These are phyloP conservation scores for Syncephalastrum racemosum DNA, from an alignment of 371 early-diverging fungal genomes.

Conservation along the genomic window DNA sequence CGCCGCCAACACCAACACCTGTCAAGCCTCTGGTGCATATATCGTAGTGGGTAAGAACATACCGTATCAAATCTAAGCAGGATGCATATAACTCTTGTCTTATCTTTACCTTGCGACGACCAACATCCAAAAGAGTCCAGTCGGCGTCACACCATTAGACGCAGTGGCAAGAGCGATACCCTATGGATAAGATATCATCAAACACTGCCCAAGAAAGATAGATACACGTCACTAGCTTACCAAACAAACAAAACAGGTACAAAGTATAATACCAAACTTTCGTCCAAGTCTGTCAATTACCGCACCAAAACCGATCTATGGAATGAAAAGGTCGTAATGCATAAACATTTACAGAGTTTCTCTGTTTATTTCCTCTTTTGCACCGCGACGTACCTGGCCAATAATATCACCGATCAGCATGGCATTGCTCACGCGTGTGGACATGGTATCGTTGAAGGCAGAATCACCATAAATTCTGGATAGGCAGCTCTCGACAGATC, in stretches of 20 bases:
- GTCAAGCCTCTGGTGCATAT: conserved; percentile 31
- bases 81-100: no score
- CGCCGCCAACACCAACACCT: conserved; percentile 51
- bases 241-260: conserved; percentile 33
- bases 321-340: background rate
- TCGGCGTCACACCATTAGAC: background rate
- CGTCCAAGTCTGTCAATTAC: conserved; percentile 36
- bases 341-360: background rate
- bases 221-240: conserved; percentile 26
- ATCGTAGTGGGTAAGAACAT: conserved; percentile 38
- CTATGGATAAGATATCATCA: background rate
- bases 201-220: conserved; percentile 13
- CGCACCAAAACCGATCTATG: conserved; percentile 17
- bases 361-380: conserved; percentile 6
- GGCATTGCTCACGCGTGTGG: conserved; percentile 21
- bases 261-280: conserved; percentile 33
- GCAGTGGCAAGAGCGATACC: conserved; percentile 4
- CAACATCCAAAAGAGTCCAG: conserved; percentile 8
- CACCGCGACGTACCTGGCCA: conserved; percentile 10
- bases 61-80: no score
- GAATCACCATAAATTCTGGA: conserved; percentile 17
- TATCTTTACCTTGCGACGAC: background rate
- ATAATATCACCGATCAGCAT: conserved; percentile 25
- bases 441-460: conserved; percentile 13
- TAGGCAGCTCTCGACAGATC: conserved; percentile 18